Conservation (phyloP, 1,284 basidiomycete genomes). For the Tetrapyrgos nigripes region DNA sequence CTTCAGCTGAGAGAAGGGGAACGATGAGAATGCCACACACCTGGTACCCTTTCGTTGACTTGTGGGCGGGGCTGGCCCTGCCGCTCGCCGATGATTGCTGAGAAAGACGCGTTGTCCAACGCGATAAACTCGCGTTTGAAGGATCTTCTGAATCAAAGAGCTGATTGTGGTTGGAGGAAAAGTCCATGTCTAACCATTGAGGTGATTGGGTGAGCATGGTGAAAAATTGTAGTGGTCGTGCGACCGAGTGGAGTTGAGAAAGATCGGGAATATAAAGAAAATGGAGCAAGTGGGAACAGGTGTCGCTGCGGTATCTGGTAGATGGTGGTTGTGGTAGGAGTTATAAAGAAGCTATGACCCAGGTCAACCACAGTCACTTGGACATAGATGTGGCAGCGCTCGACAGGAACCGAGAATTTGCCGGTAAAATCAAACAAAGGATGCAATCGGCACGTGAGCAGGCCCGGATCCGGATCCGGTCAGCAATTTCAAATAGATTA, state of each 20-base stretch:
- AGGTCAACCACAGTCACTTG: no score
- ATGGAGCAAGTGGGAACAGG: not conserved
- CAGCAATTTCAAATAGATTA: no score
- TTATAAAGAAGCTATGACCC: conserved; percentile 3
- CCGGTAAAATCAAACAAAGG: no score
- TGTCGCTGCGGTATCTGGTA: not conserved
- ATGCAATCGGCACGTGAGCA: no score
- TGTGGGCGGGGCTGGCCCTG: not conserved
- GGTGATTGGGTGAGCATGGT: not conserved
- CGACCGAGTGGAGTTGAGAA: not conserved
- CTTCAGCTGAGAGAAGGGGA: not conserved
- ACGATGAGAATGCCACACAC: conserved; percentile 2
- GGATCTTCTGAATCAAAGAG: not conserved
- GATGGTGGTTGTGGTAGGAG: conserved; percentile 2
- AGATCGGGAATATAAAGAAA: not conserved
- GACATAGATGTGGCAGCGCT: no score
- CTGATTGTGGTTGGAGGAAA: not conserved
- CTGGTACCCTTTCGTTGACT: not conserved
- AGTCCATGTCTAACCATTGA: conserved; percentile 5
- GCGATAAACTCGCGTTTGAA: not conserved
- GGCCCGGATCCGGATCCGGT: no score
- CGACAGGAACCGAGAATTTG: no score
- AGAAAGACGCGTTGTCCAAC: conserved; percentile 7
- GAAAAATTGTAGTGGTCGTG: not conserved
- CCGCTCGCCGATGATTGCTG: not conserved